phyloP scores from a whole-genome alignment of 2,329 filamentous ascomycete species.

The Aspergillus novofumigatus region DNA sequence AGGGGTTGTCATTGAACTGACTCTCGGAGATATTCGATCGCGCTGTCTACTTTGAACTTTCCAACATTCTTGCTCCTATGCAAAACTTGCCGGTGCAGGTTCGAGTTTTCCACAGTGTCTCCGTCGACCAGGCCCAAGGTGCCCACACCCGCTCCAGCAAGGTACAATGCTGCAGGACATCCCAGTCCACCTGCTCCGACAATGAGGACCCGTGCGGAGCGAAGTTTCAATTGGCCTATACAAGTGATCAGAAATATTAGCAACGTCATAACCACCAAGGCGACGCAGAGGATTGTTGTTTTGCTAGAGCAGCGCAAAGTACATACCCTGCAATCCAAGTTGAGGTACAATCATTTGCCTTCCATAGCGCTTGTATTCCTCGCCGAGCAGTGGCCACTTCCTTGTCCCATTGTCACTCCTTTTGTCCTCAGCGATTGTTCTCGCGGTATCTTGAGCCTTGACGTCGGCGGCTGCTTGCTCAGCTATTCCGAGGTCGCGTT shows the following conservation, averaged over 20 bases:
- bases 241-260: slow-evolving; percentile 4
- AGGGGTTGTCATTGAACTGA: slow-evolving; percentile 27
- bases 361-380: slow-evolving; percentile 83
- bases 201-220: slow-evolving; percentile 67
- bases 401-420: not conserved
- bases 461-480: slow-evolving; percentile 23
- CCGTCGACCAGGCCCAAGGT: slow-evolving; percentile 81
- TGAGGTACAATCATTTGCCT: slow-evolving; percentile 85
- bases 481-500: slow-evolving; percentile 31
- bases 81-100: slow-evolving; percentile 86
- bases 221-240: slow-evolving; percentile 71
- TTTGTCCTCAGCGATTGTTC: not conserved
- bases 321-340: slow-evolving; percentile 67
- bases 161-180: slow-evolving; percentile 87
- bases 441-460: slow-evolving; percentile 4
- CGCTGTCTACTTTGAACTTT: slow-evolving; percentile 75
- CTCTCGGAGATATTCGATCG: slow-evolving; percentile 56
- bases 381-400: slow-evolving; percentile 64
- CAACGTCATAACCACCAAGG: not conserved
- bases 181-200: slow-evolving; percentile 87
- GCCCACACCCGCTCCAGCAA: slow-evolving; percentile 83
- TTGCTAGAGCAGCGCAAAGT: too few species aligned
- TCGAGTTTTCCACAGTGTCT: slow-evolving; percentile 82
- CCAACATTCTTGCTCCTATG: slow-evolving; percentile 70
- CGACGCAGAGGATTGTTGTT: not conserved